Evolutionary conservation across 331 rosid genomes (phyloP), one percentile per base, ranked within the genome.

Genomic region (Pyrus hybrid): DNA sequence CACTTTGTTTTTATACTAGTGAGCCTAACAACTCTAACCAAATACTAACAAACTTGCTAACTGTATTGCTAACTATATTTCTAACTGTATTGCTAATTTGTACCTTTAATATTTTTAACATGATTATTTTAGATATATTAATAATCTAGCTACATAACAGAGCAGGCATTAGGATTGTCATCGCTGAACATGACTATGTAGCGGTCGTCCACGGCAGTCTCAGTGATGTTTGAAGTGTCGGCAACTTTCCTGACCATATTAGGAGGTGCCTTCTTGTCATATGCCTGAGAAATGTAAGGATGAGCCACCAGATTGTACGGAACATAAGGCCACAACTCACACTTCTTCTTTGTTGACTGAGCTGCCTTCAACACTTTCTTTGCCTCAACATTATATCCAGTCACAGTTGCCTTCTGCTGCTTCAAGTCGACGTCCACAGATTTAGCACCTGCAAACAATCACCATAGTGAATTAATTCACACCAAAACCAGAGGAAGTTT

Each of bases 341-440:
- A 97, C 86, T 94, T 94, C 87, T 94, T 94, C 90, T 86, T 94
- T 0, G 99, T 94, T 8, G 96, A 81, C 74, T 90, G 85, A 29
- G 99, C 99, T 23, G 99, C 99, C 71, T 91, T 85, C 85, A 94
- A 75, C 83, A 94, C 99, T 69, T 94, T 94, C 93, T 92, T 94
- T 22, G 97, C 32, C n/a, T 94, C 99, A 18, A 94, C 93, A 51
- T 63, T 63, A 63, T 81, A 90, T 0, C 99, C 99, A 0, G 90
- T 94, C 63, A 94, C 99, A 1, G 93, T 91, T 73, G 80, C 99
- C 89, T 94, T 94, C 89, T 92, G 96, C 84, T 86, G 97, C 82
- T 94, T 94, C 90, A 90, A 2, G 76, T 94, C 99, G 70, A 92
- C 81, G 3, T 94, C 99, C 79, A 94, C 99, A 3, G 90, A 79